Evolutionary conservation across 2,329 filamentous ascomycete genomes (phyloP).

Genomic region (Fusarium hainanense): DNA sequence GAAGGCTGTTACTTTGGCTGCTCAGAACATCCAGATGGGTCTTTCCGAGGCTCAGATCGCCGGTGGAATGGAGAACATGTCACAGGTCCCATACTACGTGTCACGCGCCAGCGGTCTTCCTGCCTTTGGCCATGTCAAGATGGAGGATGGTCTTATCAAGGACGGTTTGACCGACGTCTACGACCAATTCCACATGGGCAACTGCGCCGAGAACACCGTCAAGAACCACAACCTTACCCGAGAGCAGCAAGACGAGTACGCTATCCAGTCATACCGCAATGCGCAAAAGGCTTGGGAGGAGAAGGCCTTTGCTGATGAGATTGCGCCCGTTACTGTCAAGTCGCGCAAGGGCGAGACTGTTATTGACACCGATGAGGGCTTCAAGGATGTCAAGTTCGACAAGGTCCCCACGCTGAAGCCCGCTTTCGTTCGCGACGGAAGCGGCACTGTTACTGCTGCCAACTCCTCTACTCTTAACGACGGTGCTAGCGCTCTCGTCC

Average conservation of each 20-base stretch:
- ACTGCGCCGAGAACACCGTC: constrained; percentile 93
- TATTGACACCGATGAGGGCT: constrained; percentile 88
- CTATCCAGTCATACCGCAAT: constrained; percentile 87
- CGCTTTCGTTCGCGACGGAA: constrained; percentile 87
- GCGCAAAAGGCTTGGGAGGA: constrained; percentile 90
- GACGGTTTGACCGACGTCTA: constrained; percentile 97
- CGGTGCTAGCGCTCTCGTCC: constrained; percentile 88
- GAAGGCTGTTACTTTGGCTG: constrained; percentile 90
- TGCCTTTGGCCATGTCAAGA: constrained; percentile 85
- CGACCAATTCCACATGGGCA: constrained; percentile 97
- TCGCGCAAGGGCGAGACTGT: constrained; percentile 84
- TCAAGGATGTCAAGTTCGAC: constrained; percentile 84
- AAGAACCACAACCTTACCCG: constrained; percentile 85
- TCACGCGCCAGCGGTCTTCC: constrained; percentile 84
- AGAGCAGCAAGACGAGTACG: constrained; percentile 90
- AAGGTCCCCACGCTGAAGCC: constrained; percentile 90
- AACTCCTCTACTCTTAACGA: constrained; percentile 96
- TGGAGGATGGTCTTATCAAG: constrained; percentile 93
- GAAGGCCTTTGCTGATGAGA: constrained; percentile 87
- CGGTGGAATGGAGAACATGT: constrained; percentile 99
- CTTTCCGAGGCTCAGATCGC: constrained; percentile 89
- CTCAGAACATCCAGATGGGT: constrained; percentile 94
- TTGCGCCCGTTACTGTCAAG: constrained; percentile 87
- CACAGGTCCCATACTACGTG: constrained; percentile 89
- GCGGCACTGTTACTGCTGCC: constrained; percentile 91